Base-by-base conservation (phyloP, 495 filamentous ascomycete genomes). In the Lasiosphaeris hirsuta region DNA sequence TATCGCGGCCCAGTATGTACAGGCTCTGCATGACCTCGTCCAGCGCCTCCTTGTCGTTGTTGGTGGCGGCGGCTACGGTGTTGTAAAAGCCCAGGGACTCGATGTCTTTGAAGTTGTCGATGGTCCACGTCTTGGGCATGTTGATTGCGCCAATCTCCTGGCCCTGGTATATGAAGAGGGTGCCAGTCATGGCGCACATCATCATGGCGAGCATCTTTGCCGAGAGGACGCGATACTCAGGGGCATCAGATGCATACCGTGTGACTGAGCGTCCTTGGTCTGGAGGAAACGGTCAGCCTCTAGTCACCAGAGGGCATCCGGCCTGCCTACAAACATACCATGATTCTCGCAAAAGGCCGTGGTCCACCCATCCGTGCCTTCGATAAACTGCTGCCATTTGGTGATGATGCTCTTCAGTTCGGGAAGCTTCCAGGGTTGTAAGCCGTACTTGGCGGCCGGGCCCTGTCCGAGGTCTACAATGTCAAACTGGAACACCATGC, bases 401-500 rank as follows among this genome's bases (percentile, higher is more conserved):
- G 76, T 71, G 34, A 90, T 77, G 42, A 84, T 79, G 7, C 69
- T 56, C 58, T 86, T 87, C 11, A 90, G 62, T 36, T 81, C 70
- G 0, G 78, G 71, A 14, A 88, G 75, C 43, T 80, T 77, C 75
- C 69, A 75, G 5, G 71, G 60, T 37, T 69, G 55, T 36, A 63
- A 68, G 17, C 62, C 54, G 59, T 70, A 75, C 54, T 65, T 71
- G 49, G 79, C 74, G 7, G 75, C 70, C 7, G 66, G 58, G 10
- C 81, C 82, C 49, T 80, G 66, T 7, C 86, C 86, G 33, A 89
- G 72, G 57, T 84, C 81, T 11, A 84, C 80, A 43, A 78, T 75
- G 59, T 88, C 86, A 58, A 90, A 90, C 59, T 87, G 81, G 72
- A 91, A 90, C 30, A 89, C 80, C 88, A 91, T 91, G 71, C 83